Percentiles rank a stretch among this genome's conserved stretches.
These are phyloP conservation scores for Fusarium decemcellulare DNA, from an alignment of 2,329 filamentous ascomycete species.

Conservation along the genomic window DNA sequence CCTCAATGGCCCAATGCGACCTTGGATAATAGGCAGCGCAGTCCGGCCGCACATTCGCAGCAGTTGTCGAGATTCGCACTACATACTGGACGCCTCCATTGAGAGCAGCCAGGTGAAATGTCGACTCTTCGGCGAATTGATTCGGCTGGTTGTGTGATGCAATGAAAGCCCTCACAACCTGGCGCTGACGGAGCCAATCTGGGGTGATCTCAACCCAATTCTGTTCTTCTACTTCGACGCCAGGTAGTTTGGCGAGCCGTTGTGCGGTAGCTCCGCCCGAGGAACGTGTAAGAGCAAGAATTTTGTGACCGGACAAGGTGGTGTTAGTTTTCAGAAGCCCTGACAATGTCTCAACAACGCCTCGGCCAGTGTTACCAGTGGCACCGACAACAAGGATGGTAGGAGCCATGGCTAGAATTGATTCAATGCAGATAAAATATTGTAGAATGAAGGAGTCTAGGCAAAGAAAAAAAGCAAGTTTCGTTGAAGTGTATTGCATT, in stretches of 20 bases:
- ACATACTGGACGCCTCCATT: slow-evolving; percentile 57
- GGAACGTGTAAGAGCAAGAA: slow-evolving; percentile 41
- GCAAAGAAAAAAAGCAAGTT: too few species aligned
- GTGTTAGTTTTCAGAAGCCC: slow-evolving; percentile 37
- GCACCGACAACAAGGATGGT: slow-evolving; percentile 54
- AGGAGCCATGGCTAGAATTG: slow-evolving; percentile 46
- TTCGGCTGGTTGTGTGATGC: slow-evolving; percentile 54
- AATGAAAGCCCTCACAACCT: slow-evolving; percentile 56
- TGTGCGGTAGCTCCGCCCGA: slow-evolving; percentile 32
- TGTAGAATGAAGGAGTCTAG: too few species aligned
- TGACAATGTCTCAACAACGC: slow-evolving; percentile 47
- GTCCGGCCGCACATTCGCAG: slow-evolving; percentile 53
- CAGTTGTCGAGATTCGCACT: slow-evolving; percentile 58
- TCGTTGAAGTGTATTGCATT: too few species aligned
- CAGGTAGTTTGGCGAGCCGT: slow-evolving; percentile 49
- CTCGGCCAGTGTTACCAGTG: slow-evolving; percentile 53
- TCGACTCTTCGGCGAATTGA: slow-evolving; percentile 58
- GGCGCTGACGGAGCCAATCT: slow-evolving; percentile 55
- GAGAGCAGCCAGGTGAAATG: slow-evolving; percentile 53
- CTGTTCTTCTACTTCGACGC: slow-evolving; percentile 52
- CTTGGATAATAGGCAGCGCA: slow-evolving; percentile 53
- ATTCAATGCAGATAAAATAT: not conserved
- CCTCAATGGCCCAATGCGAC: slow-evolving; percentile 58
- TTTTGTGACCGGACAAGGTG: slow-evolving; percentile 5
- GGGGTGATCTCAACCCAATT: slow-evolving; percentile 56